A percentile compares a stretch with the other conserved stretches of the same genome.
Evolutionary conservation across 768 basidiomycete genomes (phyloP).

Genomic region (Suillus lakei): DNA sequence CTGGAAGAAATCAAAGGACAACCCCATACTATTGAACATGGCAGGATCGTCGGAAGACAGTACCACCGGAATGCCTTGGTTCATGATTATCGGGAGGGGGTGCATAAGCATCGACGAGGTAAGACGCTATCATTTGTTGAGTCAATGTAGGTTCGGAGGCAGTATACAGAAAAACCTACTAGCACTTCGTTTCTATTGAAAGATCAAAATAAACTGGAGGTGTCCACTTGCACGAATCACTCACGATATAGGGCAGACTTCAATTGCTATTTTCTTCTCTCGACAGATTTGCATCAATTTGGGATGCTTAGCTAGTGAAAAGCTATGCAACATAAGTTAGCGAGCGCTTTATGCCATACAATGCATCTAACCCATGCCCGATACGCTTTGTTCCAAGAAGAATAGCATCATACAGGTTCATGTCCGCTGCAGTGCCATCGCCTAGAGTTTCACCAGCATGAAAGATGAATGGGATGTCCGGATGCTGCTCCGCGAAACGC

Average conservation of each 20-base stretch:
- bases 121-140: constrained; percentile 51
- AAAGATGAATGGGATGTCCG: constrained; percentile 50
- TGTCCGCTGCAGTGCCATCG: constrained; percentile 48
- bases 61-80: constrained; percentile 71
- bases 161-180: constrained; percentile 38
- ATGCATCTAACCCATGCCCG: constrained; percentile 47
- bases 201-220: not conserved
- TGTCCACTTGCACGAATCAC: constrained; percentile 16
- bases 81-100: constrained; percentile 67
- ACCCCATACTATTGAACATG: constrained; percentile 73
- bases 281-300: constrained; percentile 48
- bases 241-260: constrained; percentile 56
- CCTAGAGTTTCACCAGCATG: constrained; percentile 56
- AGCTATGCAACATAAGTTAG: constrained; percentile 26
- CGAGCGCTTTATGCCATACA: not conserved
- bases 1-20: constrained; percentile 79
- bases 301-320: constrained; percentile 53
- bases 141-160: not conserved
- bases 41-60: constrained; percentile 77
- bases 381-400: constrained; percentile 55
- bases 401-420: constrained; percentile 54
- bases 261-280: constrained; percentile 45
- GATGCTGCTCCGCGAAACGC: constrained; percentile 41
- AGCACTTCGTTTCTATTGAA: constrained; percentile 67
- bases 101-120: constrained; percentile 81